Conservation (phyloP, 2,329 filamentous ascomycete genomes). For the Metarhizium guizhouense region DNA sequence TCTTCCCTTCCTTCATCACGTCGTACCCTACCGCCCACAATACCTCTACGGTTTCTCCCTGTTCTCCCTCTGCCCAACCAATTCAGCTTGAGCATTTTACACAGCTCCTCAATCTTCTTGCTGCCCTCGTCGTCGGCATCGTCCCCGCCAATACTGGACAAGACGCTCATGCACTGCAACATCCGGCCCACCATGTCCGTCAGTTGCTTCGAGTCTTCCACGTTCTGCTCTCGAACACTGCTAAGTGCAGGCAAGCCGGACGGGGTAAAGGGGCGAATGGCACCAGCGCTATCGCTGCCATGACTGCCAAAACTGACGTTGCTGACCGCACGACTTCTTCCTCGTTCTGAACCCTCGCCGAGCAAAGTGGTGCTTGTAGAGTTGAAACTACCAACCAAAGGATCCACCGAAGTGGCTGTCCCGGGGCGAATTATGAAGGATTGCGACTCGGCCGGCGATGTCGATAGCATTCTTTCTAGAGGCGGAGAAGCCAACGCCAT, state of each 20-base stretch:
- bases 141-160: conserved; percentile 61
- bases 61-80: conserved; percentile 89
- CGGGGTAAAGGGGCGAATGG: conserved; percentile 43
- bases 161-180: conserved; percentile 90
- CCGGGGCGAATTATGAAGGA: conserved; percentile 47
- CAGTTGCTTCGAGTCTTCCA: conserved; percentile 66
- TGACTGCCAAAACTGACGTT: conserved; percentile 65
- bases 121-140: conserved; percentile 63
- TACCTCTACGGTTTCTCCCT: conserved; percentile 79
- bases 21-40: conserved; percentile 62
- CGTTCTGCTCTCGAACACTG: conserved; percentile 47
- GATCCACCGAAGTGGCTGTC: conserved; percentile 69
- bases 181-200: conserved; percentile 93
- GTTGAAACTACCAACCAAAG: conserved; percentile 68
- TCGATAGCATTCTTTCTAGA: conserved; percentile 39
- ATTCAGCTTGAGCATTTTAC: conserved; percentile 85
- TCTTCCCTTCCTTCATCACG: conserved; percentile 34
- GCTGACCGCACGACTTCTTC: conserved; percentile 71
- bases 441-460: conserved; percentile 42
- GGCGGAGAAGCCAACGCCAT: conserved; percentile 45
- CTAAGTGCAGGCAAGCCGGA: conserved; percentile 24
- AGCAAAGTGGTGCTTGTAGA: conserved; percentile 72
- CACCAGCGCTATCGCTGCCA: conserved; percentile 31
- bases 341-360: conserved; percentile 49
- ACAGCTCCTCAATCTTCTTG: conserved; percentile 72